A percentile compares a stretch with the other conserved stretches of the same genome.
These are phyloP conservation scores for Aphanomyces astaci DNA, from an alignment of 352 stramenopile species.

Conservation along the genomic window DNA sequence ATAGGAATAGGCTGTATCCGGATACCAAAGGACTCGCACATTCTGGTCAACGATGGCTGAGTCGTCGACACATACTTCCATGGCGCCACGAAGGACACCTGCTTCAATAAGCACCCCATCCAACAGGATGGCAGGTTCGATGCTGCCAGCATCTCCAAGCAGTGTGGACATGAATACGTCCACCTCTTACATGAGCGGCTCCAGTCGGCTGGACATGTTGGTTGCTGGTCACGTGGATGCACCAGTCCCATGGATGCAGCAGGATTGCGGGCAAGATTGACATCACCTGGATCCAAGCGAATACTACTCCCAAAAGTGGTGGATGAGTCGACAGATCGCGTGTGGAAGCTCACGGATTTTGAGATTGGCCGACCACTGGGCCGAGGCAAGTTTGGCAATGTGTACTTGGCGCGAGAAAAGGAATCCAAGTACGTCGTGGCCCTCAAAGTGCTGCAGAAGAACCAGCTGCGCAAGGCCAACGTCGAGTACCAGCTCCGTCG, in stretches of 20 bases:
- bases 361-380: constrained; percentile 98
- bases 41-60: too few relatives aligned
- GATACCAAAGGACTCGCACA: too few relatives aligned
- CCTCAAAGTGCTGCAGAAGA: constrained; percentile 98
- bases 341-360: constrained; percentile 97
- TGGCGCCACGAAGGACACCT: neutral
- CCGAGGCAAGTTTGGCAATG: constrained; percentile 97
- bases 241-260: too few relatives aligned
- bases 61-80: too few relatives aligned
- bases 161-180: neutral
- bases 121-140: neutral
- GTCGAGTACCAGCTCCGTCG: constrained; percentile 88
- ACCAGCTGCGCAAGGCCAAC: constrained; percentile 93
- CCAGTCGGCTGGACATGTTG: too few relatives aligned
- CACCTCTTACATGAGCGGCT: neutral
- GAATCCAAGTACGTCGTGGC: constrained; percentile 98
- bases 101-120: neutral
- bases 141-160: neutral
- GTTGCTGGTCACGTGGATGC: too few relatives aligned
- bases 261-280: neutral
- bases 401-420: constrained; percentile 98
- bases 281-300: neutral
- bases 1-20: too few relatives aligned
- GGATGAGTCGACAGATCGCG: constrained; percentile 22
- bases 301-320: neutral